phyloP scores from a whole-genome alignment of 1,284 basidiomycete species.

The Anthracocystis panici-leucophaei region DNA sequence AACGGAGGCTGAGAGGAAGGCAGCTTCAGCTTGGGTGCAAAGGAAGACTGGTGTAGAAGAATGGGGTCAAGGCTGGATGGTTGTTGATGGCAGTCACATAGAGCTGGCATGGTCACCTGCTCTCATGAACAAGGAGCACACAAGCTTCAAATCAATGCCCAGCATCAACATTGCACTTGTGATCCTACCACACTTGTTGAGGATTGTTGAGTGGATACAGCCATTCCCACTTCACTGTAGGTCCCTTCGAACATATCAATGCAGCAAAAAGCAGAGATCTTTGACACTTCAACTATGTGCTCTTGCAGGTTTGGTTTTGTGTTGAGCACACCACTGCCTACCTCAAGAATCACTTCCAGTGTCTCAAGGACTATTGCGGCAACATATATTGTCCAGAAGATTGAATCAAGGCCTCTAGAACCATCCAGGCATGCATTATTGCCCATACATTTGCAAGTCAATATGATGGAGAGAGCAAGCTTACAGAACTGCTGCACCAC shows the following conservation, averaged over 20 bases:
- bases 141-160: no score
- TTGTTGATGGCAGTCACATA: not conserved
- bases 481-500: no score
- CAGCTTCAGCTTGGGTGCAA: not conserved
- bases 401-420: not conserved
- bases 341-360: conserved; percentile 16
- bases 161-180: conserved; percentile 8
- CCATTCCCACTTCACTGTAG: conserved; percentile 2
- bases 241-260: conserved; percentile 1
- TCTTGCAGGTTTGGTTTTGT: not conserved
- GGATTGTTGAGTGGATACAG: conserved; percentile 14
- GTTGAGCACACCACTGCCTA: conserved; percentile 9
- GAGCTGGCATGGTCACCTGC: not conserved
- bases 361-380: conserved; percentile 5
- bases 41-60: not conserved
- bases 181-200: conserved; percentile 8
- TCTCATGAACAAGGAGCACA: no score
- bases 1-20: no score
- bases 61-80: not conserved
- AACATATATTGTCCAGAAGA: not conserved
- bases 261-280: conserved; percentile 8
- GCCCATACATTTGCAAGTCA: not conserved
- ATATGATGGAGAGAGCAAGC: not conserved
- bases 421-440: conserved; percentile 4
- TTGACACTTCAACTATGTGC: conserved; percentile 5